Evolutionary conservation across 106 monocot species (phyloP).

Genomic region (Apostasia ramifera): DNA sequence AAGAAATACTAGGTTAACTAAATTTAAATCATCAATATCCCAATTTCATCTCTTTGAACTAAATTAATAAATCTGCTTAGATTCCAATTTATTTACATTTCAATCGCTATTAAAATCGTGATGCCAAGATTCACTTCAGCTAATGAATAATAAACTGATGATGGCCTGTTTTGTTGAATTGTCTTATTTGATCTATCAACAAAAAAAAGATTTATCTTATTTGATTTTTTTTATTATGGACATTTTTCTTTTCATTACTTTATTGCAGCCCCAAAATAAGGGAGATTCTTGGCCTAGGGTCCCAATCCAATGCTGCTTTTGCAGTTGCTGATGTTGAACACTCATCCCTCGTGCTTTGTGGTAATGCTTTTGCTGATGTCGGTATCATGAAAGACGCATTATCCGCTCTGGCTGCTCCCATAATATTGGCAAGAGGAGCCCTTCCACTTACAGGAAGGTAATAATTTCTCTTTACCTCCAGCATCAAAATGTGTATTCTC

Average conservation of each 20-base stretch:
- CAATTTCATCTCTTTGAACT: no score
- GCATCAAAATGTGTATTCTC: not conserved
- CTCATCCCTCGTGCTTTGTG: slow-evolving; percentile 77
- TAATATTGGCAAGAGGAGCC: slow-evolving; percentile 73
- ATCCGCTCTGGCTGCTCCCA: slow-evolving; percentile 69
- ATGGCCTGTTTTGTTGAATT: not conserved
- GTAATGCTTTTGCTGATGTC: slow-evolving; percentile 73
- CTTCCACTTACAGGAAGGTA: slow-evolving; percentile 75
- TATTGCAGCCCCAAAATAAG: slow-evolving; percentile 32
- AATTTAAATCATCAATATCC: no score
- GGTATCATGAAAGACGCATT: slow-evolving; percentile 51
- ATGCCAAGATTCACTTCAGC: no score
- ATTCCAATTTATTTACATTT: no score
- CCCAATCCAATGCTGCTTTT: slow-evolving; percentile 43
- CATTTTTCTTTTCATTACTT: not conserved
- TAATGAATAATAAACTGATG: no score
- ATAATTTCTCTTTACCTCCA: not conserved
- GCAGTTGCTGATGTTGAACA: slow-evolving; percentile 75
- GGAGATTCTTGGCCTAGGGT: slow-evolving; percentile 44
- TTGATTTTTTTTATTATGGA: not conserved
- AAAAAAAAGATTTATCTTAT: not conserved
- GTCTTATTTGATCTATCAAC: not conserved
- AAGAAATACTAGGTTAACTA: no score
- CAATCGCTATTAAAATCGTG: no score
- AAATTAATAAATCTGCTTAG: no score